These are phyloP conservation scores for Globisporangium abappressorium DNA, from an alignment of 352 stramenopile genomes.

Conservation along the genomic window DNA sequence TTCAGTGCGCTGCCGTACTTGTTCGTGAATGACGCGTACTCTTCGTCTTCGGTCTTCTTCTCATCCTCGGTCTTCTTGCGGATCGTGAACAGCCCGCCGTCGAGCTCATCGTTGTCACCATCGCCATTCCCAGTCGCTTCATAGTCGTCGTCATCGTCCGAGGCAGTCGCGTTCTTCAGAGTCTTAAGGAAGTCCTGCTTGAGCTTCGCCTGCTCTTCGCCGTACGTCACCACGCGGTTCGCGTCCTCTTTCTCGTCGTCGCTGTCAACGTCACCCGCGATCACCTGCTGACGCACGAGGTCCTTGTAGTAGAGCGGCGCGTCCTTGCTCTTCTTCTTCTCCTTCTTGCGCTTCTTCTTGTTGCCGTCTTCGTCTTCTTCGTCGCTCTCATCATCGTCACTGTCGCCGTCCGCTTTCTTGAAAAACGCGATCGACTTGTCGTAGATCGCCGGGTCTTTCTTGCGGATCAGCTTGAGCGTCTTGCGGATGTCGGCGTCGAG, in stretches of 20 bases:
- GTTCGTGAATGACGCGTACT: constrained; percentile 54
- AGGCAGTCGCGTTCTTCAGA: constrained; percentile 27
- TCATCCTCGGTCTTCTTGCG: constrained; percentile 65
- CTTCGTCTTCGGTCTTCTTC: constrained; percentile 63
- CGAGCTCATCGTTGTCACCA: constrained; percentile 50
- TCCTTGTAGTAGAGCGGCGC: constrained; percentile 92
- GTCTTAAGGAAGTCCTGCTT: constrained; percentile 66
- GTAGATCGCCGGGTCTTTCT: constrained; percentile 92
- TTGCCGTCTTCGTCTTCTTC: constrained; percentile 21
- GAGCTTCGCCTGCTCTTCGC: constrained; percentile 66
- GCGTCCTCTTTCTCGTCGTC: constrained; percentile 75
- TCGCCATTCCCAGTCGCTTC: constrained; percentile 27
- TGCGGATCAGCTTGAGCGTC: constrained; percentile 89
- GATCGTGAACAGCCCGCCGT: constrained; percentile 70
- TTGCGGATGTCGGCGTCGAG: constrained; percentile 78
- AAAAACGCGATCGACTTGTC: constrained; percentile 91
- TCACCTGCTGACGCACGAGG: constrained; percentile 93
- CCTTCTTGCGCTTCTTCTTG: constrained; percentile 19
- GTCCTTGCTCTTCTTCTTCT: constrained; percentile 29
- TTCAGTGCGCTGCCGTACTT: constrained; percentile 67
- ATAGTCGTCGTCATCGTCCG: constrained; percentile 27
- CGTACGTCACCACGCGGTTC: constrained; percentile 49
- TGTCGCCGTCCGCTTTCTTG: constrained; percentile 31
- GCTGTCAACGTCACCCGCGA: constrained; percentile 75
- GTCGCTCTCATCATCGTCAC: constrained; percentile 22